Conservation (phyloP, 2,329 filamentous ascomycete genomes). For the Coniochaeta sp. region DNA sequence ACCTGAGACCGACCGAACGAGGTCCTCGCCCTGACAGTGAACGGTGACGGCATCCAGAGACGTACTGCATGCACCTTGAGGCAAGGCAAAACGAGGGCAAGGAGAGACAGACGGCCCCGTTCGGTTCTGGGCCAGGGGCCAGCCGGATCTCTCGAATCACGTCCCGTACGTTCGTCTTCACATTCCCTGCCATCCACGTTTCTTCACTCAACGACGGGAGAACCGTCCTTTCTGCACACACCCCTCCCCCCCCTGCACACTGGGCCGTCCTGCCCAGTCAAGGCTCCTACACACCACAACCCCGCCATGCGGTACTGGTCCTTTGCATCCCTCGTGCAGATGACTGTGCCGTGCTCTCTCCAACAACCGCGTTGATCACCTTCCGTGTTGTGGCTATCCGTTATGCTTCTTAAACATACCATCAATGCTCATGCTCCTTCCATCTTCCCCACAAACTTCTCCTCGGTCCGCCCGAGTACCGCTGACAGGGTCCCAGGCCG, state of each 20-base stretch:
- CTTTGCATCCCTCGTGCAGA: conserved; percentile 23
- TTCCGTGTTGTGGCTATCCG: conserved; percentile 27
- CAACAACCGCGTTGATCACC: conserved; percentile 28
- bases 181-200: conserved; percentile 2
- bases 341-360: conserved; percentile 25
- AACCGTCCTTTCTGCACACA: neutral
- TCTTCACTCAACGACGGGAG: neutral
- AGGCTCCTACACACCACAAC: conserved; percentile 17
- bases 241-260: conserved; percentile 1
- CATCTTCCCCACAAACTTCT: conserved; percentile 25
- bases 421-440: conserved; percentile 28
- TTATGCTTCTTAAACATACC: conserved; percentile 27
- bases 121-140: conserved; percentile 1
- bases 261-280: neutral
- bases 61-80: neutral
- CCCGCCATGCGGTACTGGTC: conserved; percentile 27
- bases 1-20: neutral
- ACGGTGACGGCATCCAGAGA: neutral
- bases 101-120: neutral
- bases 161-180: neutral
- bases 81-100: neutral
- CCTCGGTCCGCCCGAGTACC: conserved; percentile 32
- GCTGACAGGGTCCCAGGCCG: conserved; percentile 21
- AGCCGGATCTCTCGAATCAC: conserved; percentile 1
- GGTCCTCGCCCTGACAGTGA: neutral